Percentiles rank a stretch among this genome's conserved stretches.
Evolutionary conservation across 2,329 filamentous ascomycete species (phyloP).

Genomic region (Colletotrichum liriopes): DNA sequence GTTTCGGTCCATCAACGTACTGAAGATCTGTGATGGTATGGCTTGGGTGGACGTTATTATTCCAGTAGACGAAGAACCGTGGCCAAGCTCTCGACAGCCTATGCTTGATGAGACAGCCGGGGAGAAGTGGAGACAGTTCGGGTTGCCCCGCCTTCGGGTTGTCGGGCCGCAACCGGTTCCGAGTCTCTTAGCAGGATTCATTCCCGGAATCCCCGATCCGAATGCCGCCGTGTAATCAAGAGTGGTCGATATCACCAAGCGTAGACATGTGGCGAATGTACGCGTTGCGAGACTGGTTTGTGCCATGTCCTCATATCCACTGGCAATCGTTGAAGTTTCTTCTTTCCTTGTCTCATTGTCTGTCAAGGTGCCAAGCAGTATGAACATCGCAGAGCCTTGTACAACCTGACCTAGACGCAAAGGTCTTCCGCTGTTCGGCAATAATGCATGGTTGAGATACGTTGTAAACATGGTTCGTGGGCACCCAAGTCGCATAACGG

Average conservation of each 20-base stretch:
- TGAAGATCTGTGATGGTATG: not conserved
- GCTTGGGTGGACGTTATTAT: not conserved
- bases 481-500: not conserved
- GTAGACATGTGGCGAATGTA: not conserved
- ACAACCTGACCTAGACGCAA: not conserved
- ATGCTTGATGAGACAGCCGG: not conserved
- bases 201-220: not conserved
- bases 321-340: not conserved
- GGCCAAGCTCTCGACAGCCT: not conserved
- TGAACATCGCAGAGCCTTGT: not conserved
- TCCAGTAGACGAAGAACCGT: not conserved
- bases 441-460: not conserved
- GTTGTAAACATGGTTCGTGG: not conserved
- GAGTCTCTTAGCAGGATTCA: not conserved
- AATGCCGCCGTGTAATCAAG: not conserved
- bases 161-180: not conserved
- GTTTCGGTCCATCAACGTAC: not conserved
- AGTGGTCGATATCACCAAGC: not conserved
- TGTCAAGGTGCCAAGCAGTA: not conserved
- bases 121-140: not conserved
- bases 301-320: not conserved
- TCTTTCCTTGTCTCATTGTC: not conserved
- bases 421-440: not conserved
- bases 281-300: not conserved
- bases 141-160: not conserved